Conservation (phyloP, 1,139 yeast genomes). For the Blastobotrys proliferans region DNA sequence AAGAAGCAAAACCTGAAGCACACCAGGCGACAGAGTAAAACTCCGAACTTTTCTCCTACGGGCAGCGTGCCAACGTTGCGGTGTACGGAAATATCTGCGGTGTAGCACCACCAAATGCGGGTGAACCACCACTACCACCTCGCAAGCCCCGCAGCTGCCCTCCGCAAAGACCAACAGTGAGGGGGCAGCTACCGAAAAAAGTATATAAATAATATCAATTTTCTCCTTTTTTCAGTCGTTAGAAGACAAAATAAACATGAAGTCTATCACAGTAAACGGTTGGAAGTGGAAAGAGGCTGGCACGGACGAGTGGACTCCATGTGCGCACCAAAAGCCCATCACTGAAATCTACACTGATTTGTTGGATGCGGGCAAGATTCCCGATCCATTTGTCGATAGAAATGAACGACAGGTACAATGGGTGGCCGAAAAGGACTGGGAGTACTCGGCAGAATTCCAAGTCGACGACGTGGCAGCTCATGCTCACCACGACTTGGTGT, state of each 20-base stretch:
- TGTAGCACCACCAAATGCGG: too few relatives aligned
- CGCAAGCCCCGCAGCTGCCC: too few relatives aligned
- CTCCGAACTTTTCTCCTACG: too few relatives aligned
- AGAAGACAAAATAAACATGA: constrained; percentile 4
- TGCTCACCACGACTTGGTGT: constrained; percentile 30
- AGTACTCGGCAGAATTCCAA: constrained; percentile 25
- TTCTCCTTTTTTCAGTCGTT: neutral
- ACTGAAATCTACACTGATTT: constrained; percentile 43
- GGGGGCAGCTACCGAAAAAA: too few relatives aligned
- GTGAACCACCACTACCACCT: too few relatives aligned
- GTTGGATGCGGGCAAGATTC: constrained; percentile 36
- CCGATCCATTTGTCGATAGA: constrained; percentile 43
- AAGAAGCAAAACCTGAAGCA: too few relatives aligned
- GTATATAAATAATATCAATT: neutral
- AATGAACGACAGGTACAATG: constrained; percentile 45
- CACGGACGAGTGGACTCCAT: constrained; percentile 21
- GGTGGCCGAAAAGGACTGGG: constrained; percentile 41
- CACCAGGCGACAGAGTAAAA: too few relatives aligned
- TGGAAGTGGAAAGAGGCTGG: constrained; percentile 26
- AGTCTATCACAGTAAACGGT: constrained; percentile 8
- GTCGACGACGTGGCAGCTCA: neutral
- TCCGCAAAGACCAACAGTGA: too few relatives aligned
- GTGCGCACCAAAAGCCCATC: constrained; percentile 22
- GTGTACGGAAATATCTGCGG: too few relatives aligned
- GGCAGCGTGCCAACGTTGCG: too few relatives aligned